Evolutionary conservation across 768 basidiomycete species (phyloP).

Genomic region (Phaeotremella fagi): DNA sequence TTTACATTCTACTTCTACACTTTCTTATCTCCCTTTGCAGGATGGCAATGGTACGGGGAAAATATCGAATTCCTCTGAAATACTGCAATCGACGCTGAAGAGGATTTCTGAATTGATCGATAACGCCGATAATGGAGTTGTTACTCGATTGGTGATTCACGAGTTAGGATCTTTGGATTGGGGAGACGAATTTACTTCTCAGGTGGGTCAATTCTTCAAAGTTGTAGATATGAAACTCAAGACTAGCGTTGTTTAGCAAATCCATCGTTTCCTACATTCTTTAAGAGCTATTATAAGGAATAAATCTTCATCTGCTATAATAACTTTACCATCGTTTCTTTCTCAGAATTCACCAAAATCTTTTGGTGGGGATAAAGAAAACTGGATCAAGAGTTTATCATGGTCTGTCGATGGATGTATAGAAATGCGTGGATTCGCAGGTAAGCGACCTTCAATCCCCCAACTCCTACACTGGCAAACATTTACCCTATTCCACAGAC

Average conservation of each 20-base stretch:
- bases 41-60: not conserved
- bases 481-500: constrained; percentile 51
- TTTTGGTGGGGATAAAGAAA: constrained; percentile 47
- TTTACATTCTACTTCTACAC: constrained; percentile 16
- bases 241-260: constrained; percentile 34
- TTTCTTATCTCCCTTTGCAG: constrained; percentile 18
- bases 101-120: constrained; percentile 7
- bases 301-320: constrained; percentile 58
- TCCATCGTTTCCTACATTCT: constrained; percentile 67
- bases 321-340: constrained; percentile 63
- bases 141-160: constrained; percentile 44
- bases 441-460: constrained; percentile 52
- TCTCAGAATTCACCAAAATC: constrained; percentile 45
- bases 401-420: constrained; percentile 75
- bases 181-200: constrained; percentile 24
- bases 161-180: constrained; percentile 46
- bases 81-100: constrained; percentile 1
- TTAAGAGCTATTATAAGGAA: constrained; percentile 55
- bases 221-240: not conserved
- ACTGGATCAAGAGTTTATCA: constrained; percentile 72
- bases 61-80: not conserved
- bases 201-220: constrained; percentile 20
- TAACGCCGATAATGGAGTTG: constrained; percentile 13
- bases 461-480: not conserved
- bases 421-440: constrained; percentile 70